phyloP scores from a whole-genome alignment of 1,139 yeast species.

The Saccharomyces hybrid region DNA sequence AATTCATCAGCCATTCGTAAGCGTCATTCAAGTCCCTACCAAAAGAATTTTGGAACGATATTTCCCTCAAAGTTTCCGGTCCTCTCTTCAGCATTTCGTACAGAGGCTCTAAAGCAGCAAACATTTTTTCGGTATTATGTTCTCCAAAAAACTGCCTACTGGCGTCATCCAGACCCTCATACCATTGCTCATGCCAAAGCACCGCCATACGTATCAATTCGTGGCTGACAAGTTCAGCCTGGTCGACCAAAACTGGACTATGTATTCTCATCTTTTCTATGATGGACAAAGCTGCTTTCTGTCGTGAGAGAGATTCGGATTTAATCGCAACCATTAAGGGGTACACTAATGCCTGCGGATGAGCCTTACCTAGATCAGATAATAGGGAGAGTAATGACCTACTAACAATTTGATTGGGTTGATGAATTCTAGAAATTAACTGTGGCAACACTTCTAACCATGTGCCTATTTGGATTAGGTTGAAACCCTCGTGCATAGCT shows the following conservation, averaged over 20 bases:
- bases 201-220: conserved; percentile 93
- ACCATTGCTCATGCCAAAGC: conserved; percentile 97
- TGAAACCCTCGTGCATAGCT: conserved; percentile 86
- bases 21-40: conserved; percentile 93
- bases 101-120: conserved; percentile 79
- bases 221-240: conserved; percentile 87
- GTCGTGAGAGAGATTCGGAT: conserved; percentile 82
- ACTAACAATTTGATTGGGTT: conserved; percentile 81
- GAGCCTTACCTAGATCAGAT: conserved; percentile 86
- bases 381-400: conserved; percentile 70
- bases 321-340: conserved; percentile 95
- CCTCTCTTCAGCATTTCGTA: conserved; percentile 78
- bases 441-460: conserved; percentile 97
- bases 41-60: conserved; percentile 86
- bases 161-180: conserved; percentile 95
- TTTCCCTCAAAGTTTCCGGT: conserved; percentile 88
- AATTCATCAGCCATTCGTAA: conserved; percentile 84
- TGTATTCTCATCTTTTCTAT: conserved; percentile 89
- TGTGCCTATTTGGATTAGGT: conserved; percentile 80
- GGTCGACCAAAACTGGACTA: conserved; percentile 76
- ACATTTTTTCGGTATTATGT: conserved; percentile 91
- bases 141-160: conserved; percentile 91
- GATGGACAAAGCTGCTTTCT: conserved; percentile 84
- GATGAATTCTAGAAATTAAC: conserved; percentile 91
- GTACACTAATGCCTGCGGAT: conserved; percentile 93